Conservation (phyloP, 2,329 filamentous ascomycete genomes). For the Rutstroemia sp. region DNA sequence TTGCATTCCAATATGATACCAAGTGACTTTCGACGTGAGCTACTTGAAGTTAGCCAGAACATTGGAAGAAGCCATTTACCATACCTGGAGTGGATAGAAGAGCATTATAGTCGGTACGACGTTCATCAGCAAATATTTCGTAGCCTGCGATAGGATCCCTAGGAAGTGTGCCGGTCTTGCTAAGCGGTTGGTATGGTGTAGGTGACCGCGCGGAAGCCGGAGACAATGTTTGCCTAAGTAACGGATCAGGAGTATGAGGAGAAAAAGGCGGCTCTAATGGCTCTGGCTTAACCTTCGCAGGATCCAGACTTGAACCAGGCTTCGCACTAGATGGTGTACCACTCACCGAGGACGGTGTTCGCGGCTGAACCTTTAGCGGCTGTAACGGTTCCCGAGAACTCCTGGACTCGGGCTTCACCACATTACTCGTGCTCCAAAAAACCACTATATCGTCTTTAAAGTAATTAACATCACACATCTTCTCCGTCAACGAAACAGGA, state of each 20-base stretch:
- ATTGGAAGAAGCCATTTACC: neutral
- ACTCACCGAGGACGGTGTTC: neutral
- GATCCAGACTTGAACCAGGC: neutral
- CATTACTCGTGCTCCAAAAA: neutral
- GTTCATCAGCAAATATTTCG: neutral
- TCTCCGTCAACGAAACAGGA: neutral
- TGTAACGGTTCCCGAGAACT: neutral
- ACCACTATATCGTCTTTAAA: slow-evolving; percentile 3
- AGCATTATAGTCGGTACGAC: neutral
- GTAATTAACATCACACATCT: slow-evolving; percentile 1
- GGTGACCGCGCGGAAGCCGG: neutral
- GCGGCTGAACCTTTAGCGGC: neutral
- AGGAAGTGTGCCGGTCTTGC: neutral
- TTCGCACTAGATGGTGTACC: neutral
- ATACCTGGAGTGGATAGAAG: neutral
- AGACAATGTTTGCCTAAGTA: neutral
- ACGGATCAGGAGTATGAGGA: neutral
- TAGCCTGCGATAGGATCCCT: neutral
- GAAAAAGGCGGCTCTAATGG: neutral
- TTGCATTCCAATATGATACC: neutral
- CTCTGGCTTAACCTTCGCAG: neutral
- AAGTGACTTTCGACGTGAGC: neutral
- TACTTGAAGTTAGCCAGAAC: neutral
- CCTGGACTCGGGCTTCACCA: neutral
- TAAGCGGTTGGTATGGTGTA: neutral